Evolutionary conservation across 371 early-diverging fungal species (phyloP).

Genomic region (Mortierella sp.): DNA sequence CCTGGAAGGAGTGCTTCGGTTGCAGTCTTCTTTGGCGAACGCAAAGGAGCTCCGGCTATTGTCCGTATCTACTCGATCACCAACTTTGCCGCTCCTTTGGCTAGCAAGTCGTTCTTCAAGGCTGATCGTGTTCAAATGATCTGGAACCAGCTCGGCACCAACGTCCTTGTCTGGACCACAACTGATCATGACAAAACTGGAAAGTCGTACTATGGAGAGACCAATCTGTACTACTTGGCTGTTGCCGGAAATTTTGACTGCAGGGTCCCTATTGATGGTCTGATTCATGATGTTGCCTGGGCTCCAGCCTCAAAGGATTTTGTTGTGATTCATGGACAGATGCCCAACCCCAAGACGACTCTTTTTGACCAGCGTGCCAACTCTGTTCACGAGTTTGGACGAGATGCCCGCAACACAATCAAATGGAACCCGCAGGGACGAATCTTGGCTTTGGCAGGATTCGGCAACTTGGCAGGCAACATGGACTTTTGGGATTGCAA

Average conservation of each 20-base stretch:
- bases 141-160: slow-evolving; percentile 95
- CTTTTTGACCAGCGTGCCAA: slow-evolving; percentile 92
- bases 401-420: slow-evolving; percentile 88
- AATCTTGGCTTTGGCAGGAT: slow-evolving; percentile 81
- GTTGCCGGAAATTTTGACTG: slow-evolving; percentile 94
- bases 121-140: slow-evolving; percentile 92
- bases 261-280: slow-evolving; percentile 90
- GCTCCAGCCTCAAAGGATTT: slow-evolving; percentile 95
- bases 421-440: slow-evolving; percentile 92
- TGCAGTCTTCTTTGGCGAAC: slow-evolving; percentile 90
- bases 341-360: slow-evolving; percentile 82
- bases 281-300: slow-evolving; percentile 97
- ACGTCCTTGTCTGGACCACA: slow-evolving; percentile 88
- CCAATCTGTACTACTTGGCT: slow-evolving; percentile 90
- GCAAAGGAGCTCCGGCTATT: slow-evolving; percentile 83
- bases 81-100: slow-evolving; percentile 77
- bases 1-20: slow-evolving; percentile 87
- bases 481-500: slow-evolving; percentile 94
- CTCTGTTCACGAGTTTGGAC: slow-evolving; percentile 85
- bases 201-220: slow-evolving; percentile 97
- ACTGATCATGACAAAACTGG: slow-evolving; percentile 96
- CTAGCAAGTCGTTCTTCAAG: slow-evolving; percentile 93
- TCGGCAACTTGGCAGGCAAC: slow-evolving; percentile 95
- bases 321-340: slow-evolving; percentile 91
- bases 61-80: slow-evolving; percentile 85